Evolutionary conservation across 2,329 filamentous ascomycete species (phyloP).

Genomic region (Nemania diffusa): DNA sequence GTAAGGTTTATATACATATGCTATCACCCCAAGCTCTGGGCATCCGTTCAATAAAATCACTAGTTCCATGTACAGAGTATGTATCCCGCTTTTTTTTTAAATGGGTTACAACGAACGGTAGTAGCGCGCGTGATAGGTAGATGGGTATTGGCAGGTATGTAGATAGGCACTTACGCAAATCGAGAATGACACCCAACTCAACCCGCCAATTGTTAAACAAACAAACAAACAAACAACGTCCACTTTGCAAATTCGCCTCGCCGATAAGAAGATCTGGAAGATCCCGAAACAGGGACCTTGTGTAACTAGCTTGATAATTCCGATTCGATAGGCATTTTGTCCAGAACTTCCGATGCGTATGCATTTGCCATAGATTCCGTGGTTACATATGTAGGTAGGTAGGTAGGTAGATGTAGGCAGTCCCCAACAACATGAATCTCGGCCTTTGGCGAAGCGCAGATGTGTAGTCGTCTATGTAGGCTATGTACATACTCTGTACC

Average conservation of each 20-base stretch:
- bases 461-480: too few species aligned
- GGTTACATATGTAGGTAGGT: too few species aligned
- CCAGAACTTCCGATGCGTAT: not conserved
- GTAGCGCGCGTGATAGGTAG: not conserved
- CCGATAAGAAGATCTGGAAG: conserved; percentile 18
- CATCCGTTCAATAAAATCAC: too few species aligned
- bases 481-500: too few species aligned
- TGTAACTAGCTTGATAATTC: conserved; percentile 19
- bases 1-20: too few species aligned
- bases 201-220: not conserved
- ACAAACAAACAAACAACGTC: not conserved
- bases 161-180: too few species aligned
- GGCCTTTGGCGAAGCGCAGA: not conserved
- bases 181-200: conserved; percentile 5
- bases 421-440: conserved; percentile 1
- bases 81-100: too few species aligned
- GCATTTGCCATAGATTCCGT: too few species aligned
- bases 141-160: too few species aligned
- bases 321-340: conserved; percentile 12
- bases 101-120: not conserved
- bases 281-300: conserved; percentile 18
- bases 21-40: too few species aligned
- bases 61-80: too few species aligned
- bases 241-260: conserved; percentile 1
- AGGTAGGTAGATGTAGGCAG: too few species aligned